A percentile compares a stretch with the other conserved stretches of the same genome.
phyloP scores from a whole-genome alignment of 345 rosid genomes.

The Lepidium didymum region DNA sequence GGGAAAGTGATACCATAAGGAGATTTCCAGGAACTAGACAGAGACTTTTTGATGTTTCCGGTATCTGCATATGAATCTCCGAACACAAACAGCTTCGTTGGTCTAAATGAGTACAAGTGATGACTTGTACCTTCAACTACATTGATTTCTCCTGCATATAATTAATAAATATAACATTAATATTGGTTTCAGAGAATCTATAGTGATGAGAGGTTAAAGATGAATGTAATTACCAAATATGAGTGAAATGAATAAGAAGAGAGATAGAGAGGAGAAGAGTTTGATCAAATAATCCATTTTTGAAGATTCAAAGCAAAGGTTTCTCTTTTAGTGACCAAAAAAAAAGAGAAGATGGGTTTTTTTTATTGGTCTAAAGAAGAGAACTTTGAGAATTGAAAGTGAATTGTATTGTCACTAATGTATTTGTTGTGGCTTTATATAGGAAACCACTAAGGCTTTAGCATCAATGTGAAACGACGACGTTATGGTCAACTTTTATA shows the following conservation, averaged over 20 bases:
- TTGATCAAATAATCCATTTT: constrained; percentile 24
- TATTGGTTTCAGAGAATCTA: not conserved
- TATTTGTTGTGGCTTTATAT: constrained; percentile 5
- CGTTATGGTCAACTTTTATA: constrained; percentile 14
- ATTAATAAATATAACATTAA: not conserved
- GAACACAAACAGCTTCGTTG: constrained; percentile 49
- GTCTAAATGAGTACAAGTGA: constrained; percentile 25
- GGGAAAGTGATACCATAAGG: constrained; percentile 65
- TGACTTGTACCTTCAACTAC: constrained; percentile 15
- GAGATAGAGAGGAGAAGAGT: constrained; percentile 15
- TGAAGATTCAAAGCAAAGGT: constrained; percentile 14
- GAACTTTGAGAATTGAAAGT: not conserved
- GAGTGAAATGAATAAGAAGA: not conserved
- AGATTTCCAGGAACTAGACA: constrained; percentile 39
- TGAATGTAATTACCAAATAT: constrained; percentile 4
- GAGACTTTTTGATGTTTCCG: constrained; percentile 40
- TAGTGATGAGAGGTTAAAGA: not conserved
- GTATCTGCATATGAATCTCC: constrained; percentile 69
- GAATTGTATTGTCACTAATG: constrained; percentile 2
- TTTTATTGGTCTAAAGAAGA: not conserved
- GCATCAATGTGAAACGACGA: not conserved
- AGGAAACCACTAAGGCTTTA: constrained; percentile 9
- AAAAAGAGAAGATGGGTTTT: not conserved
- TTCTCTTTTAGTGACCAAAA: not conserved
- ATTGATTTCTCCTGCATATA: constrained; percentile 11